Evolutionary conservation across 1,139 yeast species (phyloP).

Genomic region (Hansenula sp.): DNA sequence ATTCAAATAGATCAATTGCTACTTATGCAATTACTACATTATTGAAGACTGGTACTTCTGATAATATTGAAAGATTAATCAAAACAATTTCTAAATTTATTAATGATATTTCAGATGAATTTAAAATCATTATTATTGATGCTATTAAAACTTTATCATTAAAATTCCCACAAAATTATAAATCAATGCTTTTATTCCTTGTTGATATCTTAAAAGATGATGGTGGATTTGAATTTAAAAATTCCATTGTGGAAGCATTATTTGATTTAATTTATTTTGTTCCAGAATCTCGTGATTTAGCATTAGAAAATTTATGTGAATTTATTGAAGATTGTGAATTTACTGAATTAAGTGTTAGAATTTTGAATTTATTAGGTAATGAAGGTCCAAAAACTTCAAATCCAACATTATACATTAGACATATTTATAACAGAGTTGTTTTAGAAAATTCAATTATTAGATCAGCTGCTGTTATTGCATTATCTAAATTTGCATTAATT

Average conservation of each 20-base stretch:
- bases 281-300: slow-evolving; percentile 81
- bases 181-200: slow-evolving; percentile 75
- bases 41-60: slow-evolving; percentile 91
- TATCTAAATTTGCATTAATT: slow-evolving; percentile 84
- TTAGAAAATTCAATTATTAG: slow-evolving; percentile 92
- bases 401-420: slow-evolving; percentile 91
- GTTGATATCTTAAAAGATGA: slow-evolving; percentile 86
- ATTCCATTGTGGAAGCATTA: slow-evolving; percentile 85
- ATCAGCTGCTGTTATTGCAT: slow-evolving; percentile 91
- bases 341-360: slow-evolving; percentile 87
- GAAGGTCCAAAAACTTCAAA: slow-evolving; percentile 88
- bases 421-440: slow-evolving; percentile 93
- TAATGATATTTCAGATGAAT: slow-evolving; percentile 94
- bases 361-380: slow-evolving; percentile 84
- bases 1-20: slow-evolving; percentile 87
- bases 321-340: slow-evolving; percentile 98
- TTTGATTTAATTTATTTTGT: slow-evolving; percentile 86
- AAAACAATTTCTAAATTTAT: slow-evolving; percentile 83
- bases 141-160: slow-evolving; percentile 89
- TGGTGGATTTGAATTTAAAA: slow-evolving; percentile 82
- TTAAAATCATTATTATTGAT: slow-evolving; percentile 89
- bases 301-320: slow-evolving; percentile 88
- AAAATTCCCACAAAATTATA: slow-evolving; percentile 89
- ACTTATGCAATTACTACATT: slow-evolving; percentile 97
- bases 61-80: slow-evolving; percentile 85